Evolutionary conservation across 306 rosid genomes (phyloP), one percentile per base, ranked within the genome.

Genomic region (Alnus glutinosa): DNA sequence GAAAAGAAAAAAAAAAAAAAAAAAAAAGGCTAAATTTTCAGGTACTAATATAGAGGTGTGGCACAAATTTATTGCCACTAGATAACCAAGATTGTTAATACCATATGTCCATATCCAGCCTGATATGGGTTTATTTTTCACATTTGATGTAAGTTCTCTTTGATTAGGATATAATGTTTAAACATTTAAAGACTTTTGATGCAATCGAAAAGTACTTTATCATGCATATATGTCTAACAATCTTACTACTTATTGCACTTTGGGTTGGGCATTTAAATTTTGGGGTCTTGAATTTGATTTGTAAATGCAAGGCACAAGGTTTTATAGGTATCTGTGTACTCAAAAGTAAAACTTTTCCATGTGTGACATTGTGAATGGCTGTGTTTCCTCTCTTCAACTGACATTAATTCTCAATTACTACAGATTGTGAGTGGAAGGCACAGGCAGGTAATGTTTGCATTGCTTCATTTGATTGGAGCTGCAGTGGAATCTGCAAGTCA

Each of bases 401-500:
- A 23, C 30, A 58, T 69, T 44, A 55, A 80, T 79, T 46, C 32
- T 83, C 69, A 18, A 52, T 23, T n/a, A 19, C 11, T 81, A 81
- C 84, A 95, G 99, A 95, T 70, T 95, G 99, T 23, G 99, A 95
- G 88, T 95, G 98, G 99, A 95, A 95, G 89, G 95, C 98, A 3
- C 93, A 90, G 51, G 99, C 99, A 11, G 99, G 98, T 30, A 93
- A 93, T 84, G 88, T 87, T 37, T 95, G 98, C 3, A 88, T 90
- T 73, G 99, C 99, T 0, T 95, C 99, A 1, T 95, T 95, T 58
- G 98, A 95, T 82, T 95, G 98, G 99, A 93, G 97, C 84, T 95
- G 99, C 83, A 95, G 99, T n/a, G 99, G 99, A 75, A 93, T 95
- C 89, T 95, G 99, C 90, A 93, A 95, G 75, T 95, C 99, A 13